A percentile compares a stretch with the other conserved stretches of the same genome.
Conservation (phyloP, 2,329 filamentous ascomycete species). For the Hymenoscyphus albidus region DNA sequence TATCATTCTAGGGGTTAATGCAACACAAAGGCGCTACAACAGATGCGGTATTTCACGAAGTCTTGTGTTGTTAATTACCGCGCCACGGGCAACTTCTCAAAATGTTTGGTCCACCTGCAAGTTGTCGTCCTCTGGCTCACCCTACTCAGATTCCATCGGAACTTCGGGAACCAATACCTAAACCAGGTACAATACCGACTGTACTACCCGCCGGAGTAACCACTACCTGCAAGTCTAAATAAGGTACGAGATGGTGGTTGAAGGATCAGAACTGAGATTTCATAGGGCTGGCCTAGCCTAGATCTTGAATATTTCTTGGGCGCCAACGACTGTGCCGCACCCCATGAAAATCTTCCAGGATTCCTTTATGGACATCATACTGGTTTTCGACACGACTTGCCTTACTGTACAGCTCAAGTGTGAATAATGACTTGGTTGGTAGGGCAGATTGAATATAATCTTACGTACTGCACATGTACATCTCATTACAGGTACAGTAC, state of each 20-base stretch:
- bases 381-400: no score
- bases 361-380: not conserved
- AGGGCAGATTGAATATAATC: no score
- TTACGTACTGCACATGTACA: no score
- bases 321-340: not conserved
- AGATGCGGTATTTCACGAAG: not conserved
- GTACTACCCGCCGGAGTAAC: not conserved
- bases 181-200: not conserved
- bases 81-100: no score
- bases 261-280: not conserved
- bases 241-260: not conserved
- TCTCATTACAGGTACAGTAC: no score
- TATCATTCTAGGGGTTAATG: not conserved
- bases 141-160: not conserved
- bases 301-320: not conserved
- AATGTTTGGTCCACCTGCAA: no score
- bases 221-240: not conserved
- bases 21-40: not conserved
- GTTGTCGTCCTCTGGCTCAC: no score
- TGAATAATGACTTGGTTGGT: no score
- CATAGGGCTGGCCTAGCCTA: not conserved
- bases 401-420: no score
- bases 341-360: not conserved
- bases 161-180: not conserved
- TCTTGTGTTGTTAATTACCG: not conserved